phyloP scores from a whole-genome alignment of 2,329 filamentous ascomycete genomes.

The Ophiostoma angusticollis region DNA sequence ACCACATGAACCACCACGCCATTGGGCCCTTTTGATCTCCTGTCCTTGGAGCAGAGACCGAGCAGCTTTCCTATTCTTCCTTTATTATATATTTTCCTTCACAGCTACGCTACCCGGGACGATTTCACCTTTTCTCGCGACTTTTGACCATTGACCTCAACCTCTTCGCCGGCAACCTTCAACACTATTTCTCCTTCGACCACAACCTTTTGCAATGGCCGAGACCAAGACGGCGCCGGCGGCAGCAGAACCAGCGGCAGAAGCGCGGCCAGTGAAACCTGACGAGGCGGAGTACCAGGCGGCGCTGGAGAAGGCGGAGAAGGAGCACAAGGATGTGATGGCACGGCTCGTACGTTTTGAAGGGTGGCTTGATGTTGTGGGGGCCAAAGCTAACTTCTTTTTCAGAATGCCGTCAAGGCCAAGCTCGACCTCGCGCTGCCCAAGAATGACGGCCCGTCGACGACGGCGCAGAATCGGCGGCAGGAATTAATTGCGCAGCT shows the following conservation, averaged over 20 bases:
- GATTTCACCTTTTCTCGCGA: background rate
- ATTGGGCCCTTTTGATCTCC: constrained; percentile 1
- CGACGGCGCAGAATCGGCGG: constrained; percentile 67
- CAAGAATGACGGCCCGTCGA: constrained; percentile 59
- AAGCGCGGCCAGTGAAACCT: constrained; percentile 65
- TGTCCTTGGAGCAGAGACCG: background rate
- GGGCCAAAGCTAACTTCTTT: no score
- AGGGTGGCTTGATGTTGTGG: no score
- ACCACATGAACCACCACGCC: background rate
- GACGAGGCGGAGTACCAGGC: constrained; percentile 77
- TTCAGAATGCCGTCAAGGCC: constrained; percentile 72
- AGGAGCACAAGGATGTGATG: constrained; percentile 69
- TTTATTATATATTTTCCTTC: background rate
- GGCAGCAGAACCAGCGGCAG: constrained; percentile 32
- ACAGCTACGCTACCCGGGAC: no score
- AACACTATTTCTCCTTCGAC: no score
- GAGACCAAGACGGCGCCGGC: constrained; percentile 22
- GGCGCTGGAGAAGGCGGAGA: constrained; percentile 67
- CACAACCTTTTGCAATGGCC: constrained; percentile 29
- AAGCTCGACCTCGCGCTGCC: constrained; percentile 78
- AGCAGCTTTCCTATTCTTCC: background rate
- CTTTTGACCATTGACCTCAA: background rate
- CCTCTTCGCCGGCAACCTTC: background rate
- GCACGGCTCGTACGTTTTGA: constrained; percentile 34
- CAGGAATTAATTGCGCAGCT: constrained; percentile 74